Base-by-base conservation (phyloP, 768 basidiomycete genomes). In the Mycena rebaudengoi region DNA sequence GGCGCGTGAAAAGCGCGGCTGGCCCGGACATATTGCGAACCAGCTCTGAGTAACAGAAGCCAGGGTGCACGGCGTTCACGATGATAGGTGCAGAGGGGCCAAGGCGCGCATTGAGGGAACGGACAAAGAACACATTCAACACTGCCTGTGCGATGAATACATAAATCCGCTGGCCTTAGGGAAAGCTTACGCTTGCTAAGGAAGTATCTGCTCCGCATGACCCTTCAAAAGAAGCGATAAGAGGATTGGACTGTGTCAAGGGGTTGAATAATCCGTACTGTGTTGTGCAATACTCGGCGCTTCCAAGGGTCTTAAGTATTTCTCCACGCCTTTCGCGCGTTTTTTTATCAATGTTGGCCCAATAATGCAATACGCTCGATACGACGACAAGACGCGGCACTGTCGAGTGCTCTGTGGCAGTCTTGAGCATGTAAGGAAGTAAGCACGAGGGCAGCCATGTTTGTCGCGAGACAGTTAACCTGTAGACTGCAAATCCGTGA, bases 381-480 rank as follows among this genome's bases (percentile, higher is more conserved):
- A 76, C 69, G 30, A 78, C 66, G 25, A 70, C 71, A 14, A 74
- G 41, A 21, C 67, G 37, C 6, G 69, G 44, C 6, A 48, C 46
- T 7, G 63, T 45, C 7, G 32, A 16, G 35, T 60, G 30, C 20
- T 58, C 52, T 11, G 46, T 30, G 0, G 73, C 67, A 0, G 77
- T 67, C n/a, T 66, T 60, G 14, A 70, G n/a, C 40, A 79, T 64
- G n/a, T 50, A 62, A 0, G 78, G 78, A 3, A 78, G 65, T n/a
- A 1, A 80, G 68, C 20, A 73, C 63, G 20, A 78, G 40, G 3
- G 71, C 63, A 0, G 76, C 54, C 5, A 76, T 66, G 1, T 71
- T 68, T 13, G 75, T 74, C 21, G 72, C 63, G 5, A 80, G 59
- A 59, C 70, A 65, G 62, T 80, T 80, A 26, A 76, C 73, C 45